Evolutionary conservation across 371 early-diverging fungal species (phyloP).

Genomic region (Actinomortierella wolfii): DNA sequence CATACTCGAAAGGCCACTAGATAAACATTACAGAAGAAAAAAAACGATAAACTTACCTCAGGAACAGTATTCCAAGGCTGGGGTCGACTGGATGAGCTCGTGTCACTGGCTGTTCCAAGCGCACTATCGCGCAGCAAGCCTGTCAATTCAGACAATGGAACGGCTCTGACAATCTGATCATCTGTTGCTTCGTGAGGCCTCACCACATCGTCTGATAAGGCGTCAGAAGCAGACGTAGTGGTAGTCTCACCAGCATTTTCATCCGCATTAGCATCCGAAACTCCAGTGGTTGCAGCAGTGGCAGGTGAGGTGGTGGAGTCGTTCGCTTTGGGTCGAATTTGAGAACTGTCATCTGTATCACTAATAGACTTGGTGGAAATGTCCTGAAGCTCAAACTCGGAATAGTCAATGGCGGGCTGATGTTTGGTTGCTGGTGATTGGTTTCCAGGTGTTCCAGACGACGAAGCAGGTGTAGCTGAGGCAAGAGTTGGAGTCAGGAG

Average conservation of each 20-base stretch:
- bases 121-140: slow-evolving; percentile 29
- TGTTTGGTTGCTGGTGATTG: neutral
- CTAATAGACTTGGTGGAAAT: neutral
- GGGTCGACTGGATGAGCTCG: slow-evolving; percentile 11
- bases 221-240: no score
- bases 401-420: slow-evolving; percentile 23
- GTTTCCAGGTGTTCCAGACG: neutral
- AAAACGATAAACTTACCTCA: slow-evolving; percentile 17
- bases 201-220: no score
- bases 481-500: slow-evolving; percentile 42
- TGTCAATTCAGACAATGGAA: slow-evolving; percentile 31
- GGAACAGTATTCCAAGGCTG: slow-evolving; percentile 23
- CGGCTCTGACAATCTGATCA: slow-evolving; percentile 39
- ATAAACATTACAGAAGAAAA: neutral
- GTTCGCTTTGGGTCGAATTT: no score
- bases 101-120: slow-evolving; percentile 18
- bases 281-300: no score
- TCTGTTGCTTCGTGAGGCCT: slow-evolving; percentile 9
- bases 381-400: slow-evolving; percentile 31
- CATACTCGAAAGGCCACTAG: no score
- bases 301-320: no score
- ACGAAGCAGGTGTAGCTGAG: slow-evolving; percentile 11
- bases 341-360: no score
- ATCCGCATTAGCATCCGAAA: neutral
- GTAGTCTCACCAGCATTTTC: no score